A percentile compares a stretch with the other conserved stretches of the same genome.
phyloP scores from a whole-genome alignment of 805 yeast genomes.

The Hanseniaspora taiwanica region DNA sequence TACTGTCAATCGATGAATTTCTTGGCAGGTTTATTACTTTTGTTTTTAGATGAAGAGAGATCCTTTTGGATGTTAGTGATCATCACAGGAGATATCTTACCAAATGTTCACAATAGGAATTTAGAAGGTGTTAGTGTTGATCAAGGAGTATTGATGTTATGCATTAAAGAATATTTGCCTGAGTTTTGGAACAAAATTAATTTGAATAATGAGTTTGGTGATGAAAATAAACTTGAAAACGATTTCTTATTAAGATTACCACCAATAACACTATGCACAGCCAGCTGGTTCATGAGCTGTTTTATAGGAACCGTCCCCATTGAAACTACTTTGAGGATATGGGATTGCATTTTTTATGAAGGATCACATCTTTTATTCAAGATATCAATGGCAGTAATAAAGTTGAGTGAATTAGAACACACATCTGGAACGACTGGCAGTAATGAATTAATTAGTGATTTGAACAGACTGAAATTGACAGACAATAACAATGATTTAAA shows the following conservation, averaged over 20 bases:
- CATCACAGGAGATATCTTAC: slow-evolving; percentile 70
- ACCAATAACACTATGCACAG: slow-evolving; percentile 84
- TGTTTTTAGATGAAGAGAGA: slow-evolving; percentile 80
- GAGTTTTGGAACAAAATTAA: slow-evolving; percentile 53
- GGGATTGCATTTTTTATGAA: slow-evolving; percentile 93
- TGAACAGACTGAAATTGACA: neutral
- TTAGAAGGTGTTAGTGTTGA: slow-evolving; percentile 91
- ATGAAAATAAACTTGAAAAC: slow-evolving; percentile 16
- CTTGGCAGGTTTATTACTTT: slow-evolving; percentile 70
- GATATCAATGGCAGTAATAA: slow-evolving; percentile 66
- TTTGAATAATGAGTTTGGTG: neutral
- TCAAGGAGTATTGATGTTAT: slow-evolving; percentile 86
- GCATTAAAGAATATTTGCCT: slow-evolving; percentile 75
- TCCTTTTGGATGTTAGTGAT: slow-evolving; percentile 95
- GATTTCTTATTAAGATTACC: slow-evolving; percentile 65
- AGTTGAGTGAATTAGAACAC: slow-evolving; percentile 55
- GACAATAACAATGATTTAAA: neutral
- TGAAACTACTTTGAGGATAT: slow-evolving; percentile 74
- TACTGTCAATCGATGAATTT: slow-evolving; percentile 94
- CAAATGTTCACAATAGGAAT: slow-evolving; percentile 82
- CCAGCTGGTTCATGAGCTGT: slow-evolving; percentile 97
- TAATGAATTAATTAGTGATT: too few relatives aligned
- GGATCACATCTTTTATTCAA: slow-evolving; percentile 80
- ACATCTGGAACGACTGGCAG: too few relatives aligned
- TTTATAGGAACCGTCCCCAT: slow-evolving; percentile 84